Evolutionary conservation across 169 alveolate genomes (phyloP), one percentile per base, ranked within the genome.

Genomic region (Eimeria falciformis): DNA sequence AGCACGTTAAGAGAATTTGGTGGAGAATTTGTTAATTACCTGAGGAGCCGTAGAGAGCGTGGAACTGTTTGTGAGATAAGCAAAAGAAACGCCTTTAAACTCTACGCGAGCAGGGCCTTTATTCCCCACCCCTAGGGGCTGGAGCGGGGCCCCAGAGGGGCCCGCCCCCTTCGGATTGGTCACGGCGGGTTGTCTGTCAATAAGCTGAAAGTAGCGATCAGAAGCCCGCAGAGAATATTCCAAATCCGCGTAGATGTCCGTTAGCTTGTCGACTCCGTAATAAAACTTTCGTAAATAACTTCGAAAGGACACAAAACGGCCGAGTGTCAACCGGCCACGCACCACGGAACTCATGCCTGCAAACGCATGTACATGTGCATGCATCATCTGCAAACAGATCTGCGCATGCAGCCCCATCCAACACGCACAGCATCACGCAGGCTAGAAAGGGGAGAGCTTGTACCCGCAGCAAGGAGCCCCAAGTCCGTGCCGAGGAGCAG

Each of bases 271-370:
- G n/a, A 86, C 62, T 5, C 84, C 92, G 46, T 37, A 46, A 53
- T 86, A 86, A 29, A 86, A 69, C 55, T 69, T 86, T 45, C 85
- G 68, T 56, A 86, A 4, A n/a, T 86, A 86, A 40, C 73, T 45
- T n/a, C 92, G 45, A 47, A 66, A 86, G 46, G 92, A 55, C 69
- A 86, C n/a, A 62, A 46, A 86, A 29, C 92, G 71, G 18, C 92
- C 92, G 37, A 85, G 12, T 21, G 92, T 85, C 75, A 85, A 14
- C 58, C 37, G 40, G 53, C 92, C 92, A n/a, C 43, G 27, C 55
- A 68, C 85, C 45, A 46, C 84, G 18, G 53, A 58, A 14, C 53
- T 33, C 92, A 85, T 69, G 62, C 92, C 92, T 85, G 58, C n/a
- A 23, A 17, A 78, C 71, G 0, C 71, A 27, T 71, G 29, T 50